A percentile compares a stretch with the other conserved stretches of the same genome.
Conservation (phyloP, 768 basidiomycete genomes). For the Xanthoconium purpureum region DNA sequence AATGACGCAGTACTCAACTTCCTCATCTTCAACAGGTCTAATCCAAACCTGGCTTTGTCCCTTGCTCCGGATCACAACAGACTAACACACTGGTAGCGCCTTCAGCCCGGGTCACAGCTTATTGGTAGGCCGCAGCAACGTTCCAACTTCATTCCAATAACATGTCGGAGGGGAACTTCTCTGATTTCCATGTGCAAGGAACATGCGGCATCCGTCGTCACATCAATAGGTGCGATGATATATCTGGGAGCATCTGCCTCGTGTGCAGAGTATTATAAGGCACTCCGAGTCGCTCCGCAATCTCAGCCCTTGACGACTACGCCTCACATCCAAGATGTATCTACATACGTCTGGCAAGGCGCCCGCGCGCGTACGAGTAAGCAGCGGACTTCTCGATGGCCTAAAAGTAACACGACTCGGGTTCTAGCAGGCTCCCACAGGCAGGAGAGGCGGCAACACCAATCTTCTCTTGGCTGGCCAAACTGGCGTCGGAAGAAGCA, state of each 20-base stretch:
- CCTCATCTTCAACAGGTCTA: too few relatives aligned
- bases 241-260: conserved; percentile 23
- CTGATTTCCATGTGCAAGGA: background rate
- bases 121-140: background rate
- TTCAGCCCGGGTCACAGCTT: too few relatives aligned
- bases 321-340: background rate
- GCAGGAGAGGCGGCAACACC: background rate
- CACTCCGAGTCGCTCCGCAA: background rate
- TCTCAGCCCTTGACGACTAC: conserved; percentile 1
- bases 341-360: background rate
- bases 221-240: conserved; percentile 3
- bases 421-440: background rate
- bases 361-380: conserved; percentile 4
- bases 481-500: conserved; percentile 29
- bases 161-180: background rate
- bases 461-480: conserved; percentile 26
- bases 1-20: too few relatives aligned
- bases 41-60: too few relatives aligned
- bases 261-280: conserved; percentile 13
- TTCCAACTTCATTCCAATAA: background rate
- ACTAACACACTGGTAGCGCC: too few relatives aligned
- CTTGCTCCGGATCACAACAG: too few relatives aligned
- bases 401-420: background rate
- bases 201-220: background rate
- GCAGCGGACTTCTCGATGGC: background rate